Conservation (phyloP, 2,329 filamentous ascomycete species). For the Fusarium acutatum region DNA sequence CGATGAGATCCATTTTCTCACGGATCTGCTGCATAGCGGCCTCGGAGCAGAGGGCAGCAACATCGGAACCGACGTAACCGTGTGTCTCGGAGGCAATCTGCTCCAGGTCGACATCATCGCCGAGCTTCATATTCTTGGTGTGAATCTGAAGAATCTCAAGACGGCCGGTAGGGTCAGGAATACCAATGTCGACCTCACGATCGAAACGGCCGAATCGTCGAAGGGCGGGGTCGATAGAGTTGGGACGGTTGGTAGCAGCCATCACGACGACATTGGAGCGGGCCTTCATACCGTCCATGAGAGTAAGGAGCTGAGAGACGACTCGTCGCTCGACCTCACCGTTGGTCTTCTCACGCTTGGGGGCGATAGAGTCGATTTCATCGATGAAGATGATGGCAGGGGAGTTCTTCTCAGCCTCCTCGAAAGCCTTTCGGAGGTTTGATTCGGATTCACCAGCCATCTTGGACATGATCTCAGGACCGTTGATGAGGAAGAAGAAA, state of each 20-base stretch:
- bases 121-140: conserved; percentile 99
- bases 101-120: conserved; percentile 94
- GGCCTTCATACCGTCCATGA: conserved; percentile 99
- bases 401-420: conserved; percentile 99
- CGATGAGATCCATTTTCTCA: conserved; percentile 99
- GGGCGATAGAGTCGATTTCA: conserved; percentile 98
- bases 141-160: conserved; percentile 99
- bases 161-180: conserved; percentile 96
- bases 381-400: conserved; percentile 99
- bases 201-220: conserved; percentile 99
- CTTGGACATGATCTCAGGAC: conserved; percentile 99
- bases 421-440: conserved; percentile 98
- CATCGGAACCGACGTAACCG: conserved; percentile 98
- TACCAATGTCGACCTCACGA: conserved; percentile 97
- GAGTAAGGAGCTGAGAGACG: conserved; percentile 93
- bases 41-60: conserved; percentile 97
- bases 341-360: conserved; percentile 99
- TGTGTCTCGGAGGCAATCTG: conserved; percentile 97
- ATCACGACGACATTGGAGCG: conserved; percentile 98
- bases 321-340: conserved; percentile 98
- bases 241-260: conserved; percentile 98
- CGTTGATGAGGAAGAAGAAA: conserved; percentile 99
- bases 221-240: conserved; percentile 97
- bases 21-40: conserved; percentile 99
- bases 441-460: conserved; percentile 99